Evolutionary conservation across 768 basidiomycete genomes (phyloP), one percentile per base, ranked within the genome.

Genomic region (Mycena maculata): DNA sequence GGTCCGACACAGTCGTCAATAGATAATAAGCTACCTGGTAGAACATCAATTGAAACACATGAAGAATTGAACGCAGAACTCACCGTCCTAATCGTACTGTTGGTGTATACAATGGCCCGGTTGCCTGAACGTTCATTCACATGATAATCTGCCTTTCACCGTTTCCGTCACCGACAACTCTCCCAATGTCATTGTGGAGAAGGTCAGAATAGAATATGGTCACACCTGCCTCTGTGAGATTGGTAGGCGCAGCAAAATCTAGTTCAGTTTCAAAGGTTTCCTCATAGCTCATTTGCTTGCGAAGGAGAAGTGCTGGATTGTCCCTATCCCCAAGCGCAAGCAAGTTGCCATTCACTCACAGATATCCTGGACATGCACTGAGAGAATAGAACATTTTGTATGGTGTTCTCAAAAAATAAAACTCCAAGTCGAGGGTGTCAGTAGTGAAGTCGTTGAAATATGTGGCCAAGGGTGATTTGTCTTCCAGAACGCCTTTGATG

Each of bases 241-340:
- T 78, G 20, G 65, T 74, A 23, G 31, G 63, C 1, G 80, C 76
- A 3, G 55, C 39, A 57, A 83, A 83, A 13, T 79, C 73, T 1
- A 83, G 54, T 23, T 73, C 61, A 20, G 77, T 79, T 64, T 82
- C 80, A 45, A 82, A 82, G 0, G 73, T 74, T 60, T 82, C 80
- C n/a, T 73, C 71, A 55, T 81, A 80, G 18, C 76, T 73, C 18
- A 78, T 76, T 62, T 83, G 81, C 54, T 81, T 81, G 31, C 79
- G 78, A 13, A 83, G 60, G 3, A 83, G 38, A 50, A 82, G 64
- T 0, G 82, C 79, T 0, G 80, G 75, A 39, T 68, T 77, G 67
- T 82, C 82, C 7, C 82, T 71, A 60, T 83, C 81, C 1, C 81
- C 80, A 1, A 77, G 75, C 12, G 80, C 79, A 58, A 80, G 82